These are phyloP conservation scores for Mycena polygramma DNA, from an alignment of 768 basidiomycete genomes.

Conservation along the genomic window DNA sequence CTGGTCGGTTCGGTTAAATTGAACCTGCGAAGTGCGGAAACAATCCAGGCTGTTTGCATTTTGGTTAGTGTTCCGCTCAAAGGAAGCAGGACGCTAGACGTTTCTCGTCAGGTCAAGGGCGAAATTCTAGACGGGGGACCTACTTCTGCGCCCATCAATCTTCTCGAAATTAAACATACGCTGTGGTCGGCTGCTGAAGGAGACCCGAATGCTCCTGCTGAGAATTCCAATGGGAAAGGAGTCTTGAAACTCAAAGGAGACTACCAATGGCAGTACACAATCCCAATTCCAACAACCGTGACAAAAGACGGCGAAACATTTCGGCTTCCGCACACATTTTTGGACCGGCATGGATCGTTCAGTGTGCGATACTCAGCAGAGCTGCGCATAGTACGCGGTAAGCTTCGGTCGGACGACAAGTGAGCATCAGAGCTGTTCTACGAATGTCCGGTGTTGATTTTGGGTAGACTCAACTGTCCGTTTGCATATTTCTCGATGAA, in stretches of 20 bases:
- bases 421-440: slow-evolving; percentile 5
- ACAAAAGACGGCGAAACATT: slow-evolving; percentile 25
- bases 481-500: slow-evolving; percentile 37
- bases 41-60: slow-evolving; percentile 33
- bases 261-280: slow-evolving; percentile 31
- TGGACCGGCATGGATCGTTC: slow-evolving; percentile 25
- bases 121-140: slow-evolving; percentile 16
- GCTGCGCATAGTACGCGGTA: slow-evolving; percentile 33
- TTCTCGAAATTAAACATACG: slow-evolving; percentile 27
- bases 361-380: slow-evolving; percentile 29
- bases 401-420: slow-evolving; percentile 35
- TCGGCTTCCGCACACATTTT: slow-evolving; percentile 31
- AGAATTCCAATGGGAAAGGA: slow-evolving; percentile 11
- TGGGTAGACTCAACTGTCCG: slow-evolving; percentile 10
- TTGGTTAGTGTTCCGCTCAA: background rate
- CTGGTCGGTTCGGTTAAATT: slow-evolving; percentile 20
- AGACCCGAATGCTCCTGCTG: slow-evolving; percentile 27
- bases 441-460: background rate
- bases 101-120: slow-evolving; percentile 27
- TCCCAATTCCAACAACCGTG: slow-evolving; percentile 16
- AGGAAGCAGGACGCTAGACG: background rate
- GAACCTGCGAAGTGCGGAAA: slow-evolving; percentile 18
- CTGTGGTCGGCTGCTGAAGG: slow-evolving; percentile 33
- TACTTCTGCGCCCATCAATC: background rate
- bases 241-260: slow-evolving; percentile 31